These are phyloP conservation scores for Hirschfeldia incana DNA, from an alignment of 345 rosid genomes.

Conservation along the genomic window DNA sequence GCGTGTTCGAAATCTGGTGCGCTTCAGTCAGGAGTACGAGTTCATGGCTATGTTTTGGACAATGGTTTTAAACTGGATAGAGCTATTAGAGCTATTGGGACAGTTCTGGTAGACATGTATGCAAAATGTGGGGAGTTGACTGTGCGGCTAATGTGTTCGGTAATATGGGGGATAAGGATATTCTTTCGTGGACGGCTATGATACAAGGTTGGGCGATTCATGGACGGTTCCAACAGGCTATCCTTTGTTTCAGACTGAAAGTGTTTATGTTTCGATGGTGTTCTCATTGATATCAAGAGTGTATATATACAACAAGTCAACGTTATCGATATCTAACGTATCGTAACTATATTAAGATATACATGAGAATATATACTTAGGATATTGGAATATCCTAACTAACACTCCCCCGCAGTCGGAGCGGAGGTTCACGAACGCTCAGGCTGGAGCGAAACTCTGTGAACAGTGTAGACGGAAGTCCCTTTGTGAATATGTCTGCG, in stretches of 20 bases:
- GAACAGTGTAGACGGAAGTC: no score
- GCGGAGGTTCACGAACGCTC: no score
- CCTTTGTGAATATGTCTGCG: no score
- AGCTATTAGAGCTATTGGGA: constrained; percentile 45
- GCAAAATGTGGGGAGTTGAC: constrained; percentile 63
- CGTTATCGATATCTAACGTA: no score
- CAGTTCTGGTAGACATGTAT: constrained; percentile 61
- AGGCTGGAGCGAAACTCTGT: no score
- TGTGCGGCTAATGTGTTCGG: constrained; percentile 53
- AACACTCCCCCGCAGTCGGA: no score
- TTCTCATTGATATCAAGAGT: no score
- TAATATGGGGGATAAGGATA: constrained; percentile 49
- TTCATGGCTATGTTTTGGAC: constrained; percentile 48
- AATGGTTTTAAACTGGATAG: constrained; percentile 47
- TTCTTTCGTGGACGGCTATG: constrained; percentile 64
- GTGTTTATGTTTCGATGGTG: no score
- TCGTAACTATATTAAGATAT: no score
- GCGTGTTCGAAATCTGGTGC: constrained; percentile 69
- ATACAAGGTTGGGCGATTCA: constrained; percentile 71
- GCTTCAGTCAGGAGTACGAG: constrained; percentile 50
- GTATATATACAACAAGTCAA: no score
- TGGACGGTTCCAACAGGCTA: constrained; percentile 51
- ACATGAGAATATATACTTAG: no score
- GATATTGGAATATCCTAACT: no score
- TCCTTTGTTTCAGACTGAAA: constrained; percentile 49